Conservation (phyloP, 139 green algal species). For the Nannochloris sp. region DNA sequence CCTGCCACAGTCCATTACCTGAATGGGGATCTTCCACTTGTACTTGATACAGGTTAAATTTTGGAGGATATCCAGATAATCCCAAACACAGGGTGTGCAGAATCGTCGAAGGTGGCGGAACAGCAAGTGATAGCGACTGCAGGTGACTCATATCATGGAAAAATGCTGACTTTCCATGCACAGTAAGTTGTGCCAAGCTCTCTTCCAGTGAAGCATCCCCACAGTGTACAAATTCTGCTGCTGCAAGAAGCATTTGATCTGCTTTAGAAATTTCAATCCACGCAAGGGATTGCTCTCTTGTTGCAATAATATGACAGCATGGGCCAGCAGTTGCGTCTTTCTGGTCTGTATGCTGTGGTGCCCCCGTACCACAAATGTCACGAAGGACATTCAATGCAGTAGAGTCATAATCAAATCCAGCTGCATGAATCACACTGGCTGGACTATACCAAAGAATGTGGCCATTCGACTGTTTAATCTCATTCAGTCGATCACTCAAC, state of each 20-base stretch:
- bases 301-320: constrained; percentile 27
- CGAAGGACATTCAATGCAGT: constrained; percentile 13
- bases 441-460: constrained; percentile 17
- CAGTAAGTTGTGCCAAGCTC: constrained; percentile 14
- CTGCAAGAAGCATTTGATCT: constrained; percentile 21
- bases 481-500: no score
- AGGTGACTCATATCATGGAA: not conserved
- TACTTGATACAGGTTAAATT: not conserved
- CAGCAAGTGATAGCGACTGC: not conserved
- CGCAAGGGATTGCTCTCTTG: constrained; percentile 12
- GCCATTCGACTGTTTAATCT: no score
- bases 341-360: no score
- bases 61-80: constrained; percentile 14
- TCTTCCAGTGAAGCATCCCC: constrained; percentile 19
- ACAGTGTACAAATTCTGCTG: constrained; percentile 21
- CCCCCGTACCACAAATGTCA: constrained; percentile 4
- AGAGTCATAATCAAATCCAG: constrained; percentile 23
- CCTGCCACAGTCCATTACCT: not conserved
- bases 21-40: not conserved
- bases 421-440: constrained; percentile 13
- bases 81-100: constrained; percentile 22
- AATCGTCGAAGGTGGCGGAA: constrained; percentile 2
- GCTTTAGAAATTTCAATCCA: constrained; percentile 13
- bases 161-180: not conserved
- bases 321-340: not conserved